Evolutionary conservation across 345 rosid species (phyloP).

Genomic region (Rubroshorea leprosula): DNA sequence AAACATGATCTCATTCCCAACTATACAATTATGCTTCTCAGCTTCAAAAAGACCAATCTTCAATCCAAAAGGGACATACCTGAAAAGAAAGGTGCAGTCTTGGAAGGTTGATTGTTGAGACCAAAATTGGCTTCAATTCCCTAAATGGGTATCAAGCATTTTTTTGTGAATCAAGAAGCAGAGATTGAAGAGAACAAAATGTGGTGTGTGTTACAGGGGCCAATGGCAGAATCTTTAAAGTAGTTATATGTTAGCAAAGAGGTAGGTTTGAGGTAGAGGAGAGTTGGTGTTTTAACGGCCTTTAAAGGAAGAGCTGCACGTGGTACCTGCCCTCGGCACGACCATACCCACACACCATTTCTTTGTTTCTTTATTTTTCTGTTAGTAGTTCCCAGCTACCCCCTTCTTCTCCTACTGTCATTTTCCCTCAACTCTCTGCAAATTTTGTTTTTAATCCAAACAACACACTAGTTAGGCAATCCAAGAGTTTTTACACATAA

Average conservation of each 20-base stretch:
- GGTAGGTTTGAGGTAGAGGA: conserved; percentile 60
- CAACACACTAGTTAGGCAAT: no score
- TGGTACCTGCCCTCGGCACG: conserved; percentile 52
- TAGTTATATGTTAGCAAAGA: conserved; percentile 17
- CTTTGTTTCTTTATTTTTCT: not conserved
- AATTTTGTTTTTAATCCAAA: no score
- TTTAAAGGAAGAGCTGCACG: conserved; percentile 40
- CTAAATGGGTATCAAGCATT: conserved; percentile 18
- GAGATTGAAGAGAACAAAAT: not conserved
- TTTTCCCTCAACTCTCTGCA: not conserved
- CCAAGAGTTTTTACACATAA: no score
- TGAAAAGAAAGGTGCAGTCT: conserved; percentile 13
- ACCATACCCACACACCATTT: conserved; percentile 5
- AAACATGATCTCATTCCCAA: conserved; percentile 1
- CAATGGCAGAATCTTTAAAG: not conserved
- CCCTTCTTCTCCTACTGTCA: not conserved
- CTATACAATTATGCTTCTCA: conserved; percentile 7
- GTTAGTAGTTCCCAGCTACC: conserved; percentile 30
- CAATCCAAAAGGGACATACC: conserved; percentile 24
- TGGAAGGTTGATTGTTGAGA: conserved; percentile 10
- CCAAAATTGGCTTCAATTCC: conserved; percentile 19
- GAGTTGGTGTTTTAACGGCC: conserved; percentile 37
- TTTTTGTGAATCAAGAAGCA: conserved; percentile 3
- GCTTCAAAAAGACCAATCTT: conserved; percentile 16
- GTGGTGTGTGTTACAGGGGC: not conserved